A percentile compares a stretch with the other conserved stretches of the same genome.
phyloP scores from a whole-genome alignment of 805 yeast genomes.

The Yarrowia sp. region DNA sequence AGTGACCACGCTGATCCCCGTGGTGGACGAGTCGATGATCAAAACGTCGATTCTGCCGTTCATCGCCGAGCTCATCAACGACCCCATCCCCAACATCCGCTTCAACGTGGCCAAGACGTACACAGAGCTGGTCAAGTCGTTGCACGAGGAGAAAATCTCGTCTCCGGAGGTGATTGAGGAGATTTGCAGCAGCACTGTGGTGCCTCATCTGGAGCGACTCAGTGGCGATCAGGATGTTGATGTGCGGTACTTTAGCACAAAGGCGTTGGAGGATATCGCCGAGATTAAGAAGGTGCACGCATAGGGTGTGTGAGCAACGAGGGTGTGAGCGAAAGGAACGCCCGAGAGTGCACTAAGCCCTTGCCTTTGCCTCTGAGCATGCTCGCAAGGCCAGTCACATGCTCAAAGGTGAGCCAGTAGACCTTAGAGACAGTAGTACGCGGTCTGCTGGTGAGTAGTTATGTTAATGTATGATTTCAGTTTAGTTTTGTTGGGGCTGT shows the following conservation, averaged over 20 bases:
- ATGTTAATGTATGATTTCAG: too few relatives aligned
- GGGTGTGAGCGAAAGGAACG: not conserved
- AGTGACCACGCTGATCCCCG: slow-evolving; percentile 76
- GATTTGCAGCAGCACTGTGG: slow-evolving; percentile 47
- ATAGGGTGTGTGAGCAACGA: not conserved
- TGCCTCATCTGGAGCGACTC: slow-evolving; percentile 67
- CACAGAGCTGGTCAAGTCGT: slow-evolving; percentile 55
- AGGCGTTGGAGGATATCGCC: slow-evolving; percentile 48
- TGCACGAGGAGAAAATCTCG: slow-evolving; percentile 33
- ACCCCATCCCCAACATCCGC: slow-evolving; percentile 90
- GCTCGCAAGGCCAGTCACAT: too few relatives aligned
- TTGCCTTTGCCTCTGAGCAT: too few relatives aligned
- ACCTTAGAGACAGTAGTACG: too few relatives aligned
- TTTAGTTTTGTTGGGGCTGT: too few relatives aligned
- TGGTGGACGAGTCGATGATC: slow-evolving; percentile 57
- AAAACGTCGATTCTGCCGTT: slow-evolving; percentile 74
- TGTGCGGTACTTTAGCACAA: slow-evolving; percentile 79
- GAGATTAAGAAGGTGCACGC: slow-evolving; percentile 21
- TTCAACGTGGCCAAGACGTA: slow-evolving; percentile 91
- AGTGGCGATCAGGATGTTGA: slow-evolving; percentile 77
- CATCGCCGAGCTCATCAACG: slow-evolving; percentile 65
- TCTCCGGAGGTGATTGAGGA: slow-evolving; percentile 34
- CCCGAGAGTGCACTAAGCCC: too few relatives aligned
- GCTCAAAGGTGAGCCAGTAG: too few relatives aligned
- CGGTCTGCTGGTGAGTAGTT: too few relatives aligned